Evolutionary conservation across 139 green algal genomes (phyloP).

Genomic region (Volvox africanus): DNA sequence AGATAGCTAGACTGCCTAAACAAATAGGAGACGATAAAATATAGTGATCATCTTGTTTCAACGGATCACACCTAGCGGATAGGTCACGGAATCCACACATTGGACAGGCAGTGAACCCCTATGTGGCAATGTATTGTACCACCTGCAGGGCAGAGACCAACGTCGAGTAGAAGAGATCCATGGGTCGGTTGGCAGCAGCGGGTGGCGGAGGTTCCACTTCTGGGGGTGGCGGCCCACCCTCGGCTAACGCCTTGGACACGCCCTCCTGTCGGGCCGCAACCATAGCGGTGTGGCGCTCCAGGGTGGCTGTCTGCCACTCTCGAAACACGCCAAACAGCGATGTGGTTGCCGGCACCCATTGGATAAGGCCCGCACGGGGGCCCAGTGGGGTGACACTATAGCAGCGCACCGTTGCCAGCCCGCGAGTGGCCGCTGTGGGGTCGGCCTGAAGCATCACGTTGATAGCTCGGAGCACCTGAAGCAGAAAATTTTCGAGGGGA

Average conservation of each 20-base stretch:
- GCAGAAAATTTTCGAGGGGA: background rate
- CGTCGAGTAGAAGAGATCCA: conserved; percentile 36
- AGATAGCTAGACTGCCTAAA: too few species aligned
- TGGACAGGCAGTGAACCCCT: too few species aligned
- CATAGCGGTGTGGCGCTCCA: conserved; percentile 66
- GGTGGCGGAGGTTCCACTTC: conserved; percentile 17
- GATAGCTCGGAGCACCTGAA: conserved; percentile 61
- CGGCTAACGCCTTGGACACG: conserved; percentile 11
- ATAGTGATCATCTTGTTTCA: too few species aligned
- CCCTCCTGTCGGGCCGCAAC: conserved; percentile 50
- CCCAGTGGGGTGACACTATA: conserved; percentile 89
- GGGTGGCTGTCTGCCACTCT: conserved; percentile 74
- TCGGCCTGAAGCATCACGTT: conserved; percentile 67
- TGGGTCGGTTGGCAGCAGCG: conserved; percentile 15
- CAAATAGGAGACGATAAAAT: too few species aligned
- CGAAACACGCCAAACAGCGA: conserved; percentile 87
- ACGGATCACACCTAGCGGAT: too few species aligned
- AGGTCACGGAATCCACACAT: too few species aligned
- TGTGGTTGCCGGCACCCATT: conserved; percentile 85
- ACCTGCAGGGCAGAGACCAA: conserved; percentile 41
- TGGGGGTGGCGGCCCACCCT: conserved; percentile 6
- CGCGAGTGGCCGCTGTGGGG: conserved; percentile 24
- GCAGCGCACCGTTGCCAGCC: conserved; percentile 42
- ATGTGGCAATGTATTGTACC: background rate
- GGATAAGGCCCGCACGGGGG: conserved; percentile 80